These are phyloP conservation scores for Dissophora globulifera DNA, from an alignment of 192 early-diverging fungal genomes.

Conservation along the genomic window DNA sequence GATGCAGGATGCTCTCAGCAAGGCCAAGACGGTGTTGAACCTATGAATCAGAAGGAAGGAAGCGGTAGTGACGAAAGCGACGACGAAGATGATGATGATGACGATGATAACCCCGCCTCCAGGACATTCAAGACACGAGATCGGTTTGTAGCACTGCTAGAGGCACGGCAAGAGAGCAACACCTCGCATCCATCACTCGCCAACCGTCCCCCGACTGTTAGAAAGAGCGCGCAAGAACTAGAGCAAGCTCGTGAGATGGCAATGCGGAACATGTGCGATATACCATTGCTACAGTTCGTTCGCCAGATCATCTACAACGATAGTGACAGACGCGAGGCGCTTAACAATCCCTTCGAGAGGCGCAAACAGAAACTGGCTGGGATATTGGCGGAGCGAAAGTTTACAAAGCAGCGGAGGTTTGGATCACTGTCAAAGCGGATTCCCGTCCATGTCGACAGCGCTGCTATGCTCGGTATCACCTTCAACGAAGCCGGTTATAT, in stretches of 20 bases:
- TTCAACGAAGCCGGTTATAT: conserved; percentile 51
- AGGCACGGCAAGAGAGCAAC: conserved; percentile 16
- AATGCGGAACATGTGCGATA: conserved; percentile 33
- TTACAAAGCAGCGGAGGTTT: conserved; percentile 5
- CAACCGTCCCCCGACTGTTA: not conserved
- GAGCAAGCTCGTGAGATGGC: conserved; percentile 11
- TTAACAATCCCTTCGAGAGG: conserved; percentile 16
- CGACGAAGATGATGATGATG: conserved; percentile 1
- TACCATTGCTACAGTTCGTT: conserved; percentile 14
- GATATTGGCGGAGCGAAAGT: conserved; percentile 8
- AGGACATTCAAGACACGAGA: conserved; percentile 30
- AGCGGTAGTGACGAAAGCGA: not conserved
- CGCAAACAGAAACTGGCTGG: conserved; percentile 11
- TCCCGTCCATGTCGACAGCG: not conserved
- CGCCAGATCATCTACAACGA: conserved; percentile 41
- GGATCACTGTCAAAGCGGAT: conserved; percentile 17
- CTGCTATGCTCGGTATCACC: conserved; percentile 1
- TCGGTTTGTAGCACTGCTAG: conserved; percentile 20
- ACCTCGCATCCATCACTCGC: not conserved
- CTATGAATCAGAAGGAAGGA: conserved; percentile 3
- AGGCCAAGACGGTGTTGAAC: not conserved
- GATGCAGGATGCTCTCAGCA: too few relatives aligned
- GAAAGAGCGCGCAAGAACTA: conserved; percentile 9
- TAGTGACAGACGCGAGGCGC: not conserved
- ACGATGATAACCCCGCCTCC: not conserved